Base-by-base conservation (phyloP, 176 grass and related monocot species). In the Aegilops umbellulata region DNA sequence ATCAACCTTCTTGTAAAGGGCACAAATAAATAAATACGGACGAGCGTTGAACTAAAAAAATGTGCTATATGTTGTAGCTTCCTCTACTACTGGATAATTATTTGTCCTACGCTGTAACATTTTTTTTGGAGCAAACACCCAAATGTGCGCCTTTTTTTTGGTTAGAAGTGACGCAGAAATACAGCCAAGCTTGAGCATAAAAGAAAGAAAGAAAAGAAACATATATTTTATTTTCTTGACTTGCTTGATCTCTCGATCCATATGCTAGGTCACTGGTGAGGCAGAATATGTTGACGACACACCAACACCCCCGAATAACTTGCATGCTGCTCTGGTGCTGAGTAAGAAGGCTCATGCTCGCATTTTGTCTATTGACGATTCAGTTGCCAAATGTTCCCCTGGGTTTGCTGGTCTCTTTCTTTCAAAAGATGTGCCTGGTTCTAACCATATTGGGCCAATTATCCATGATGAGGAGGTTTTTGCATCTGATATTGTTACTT, bases 261-360 rank as follows among this genome's bases (percentile, higher is more conserved):
- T 76, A 35, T 86, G 80, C 74, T 88, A 98, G 96, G 96, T 98
- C 34, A 98, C 93, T 81, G 96, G 96, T 87, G 93, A 86, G 27
- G 96, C 96, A 39, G 96, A 98, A 84, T 98, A 98, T 83, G 86
- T 86, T 75, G 96, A 95, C 71, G 96, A 98, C 65, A 84, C 88
- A 61, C 86, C 86, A 6, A 76, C 74, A 82, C 88, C 93, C 83
- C 86, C 91, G n/a, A 92, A 95, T 87, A 94, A 84, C 51, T 87
- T 98, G 84, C 91, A 98, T 88, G 96, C 88, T 85, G 93, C 91
- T 90, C 83, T 98, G 67, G 47, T 98, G n/a, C 79, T 98, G 80
- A 98, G 96, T 89, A 95, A 90, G 88, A 94, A 87, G 78, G 88
- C 96, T 79, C 96, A 95, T 69, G 96, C 96, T 66, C 88, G 74